Base-by-base conservation (phyloP, 1,284 basidiomycete species). In the Malassezia obtusa region DNA sequence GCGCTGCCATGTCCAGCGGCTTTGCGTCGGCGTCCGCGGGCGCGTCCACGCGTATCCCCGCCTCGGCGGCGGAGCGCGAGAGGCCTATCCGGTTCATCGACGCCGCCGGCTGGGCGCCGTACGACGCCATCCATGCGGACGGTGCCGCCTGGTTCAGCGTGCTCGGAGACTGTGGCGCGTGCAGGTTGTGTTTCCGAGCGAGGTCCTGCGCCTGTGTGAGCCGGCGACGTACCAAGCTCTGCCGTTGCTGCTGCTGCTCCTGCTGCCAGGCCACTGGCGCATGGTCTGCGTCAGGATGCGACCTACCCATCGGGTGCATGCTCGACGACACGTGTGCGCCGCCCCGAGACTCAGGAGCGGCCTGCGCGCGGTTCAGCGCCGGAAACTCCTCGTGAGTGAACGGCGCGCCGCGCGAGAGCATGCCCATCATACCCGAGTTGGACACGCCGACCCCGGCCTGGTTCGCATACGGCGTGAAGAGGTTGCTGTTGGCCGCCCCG, bases 351-450 rank as follows among this genome's bases (percentile, higher is more conserved):
- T 9, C 17, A 22, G 14, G 22, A 12, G 21, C 32, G 21, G 38
- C 24, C n/a, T 54, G 52, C 15, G 39, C 43, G 30, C 60, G 65
- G 45, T 64, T 65, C 35, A 72, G 49, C 12, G 69, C 65, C n/a
- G 68, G 68, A 32, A 71, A 72, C 52, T 72, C 69, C 47, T 71
- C 69, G 44, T 62, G 64, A 30, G 58, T 59, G 58, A 67, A 67
- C 26, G 63, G 55, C 10, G 61, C 54, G 36, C 39, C 45, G 14
- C 49, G 53, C 25, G 53, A 50, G 7, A 56, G 17, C 43, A 56
- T 50, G 15, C 33, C 22, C 36, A 49, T 39, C 45, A 47, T 30
- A 10, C 37, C 37, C n/a, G 52, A 49, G 31, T 41, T 50, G 17
- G 41, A 39, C 7, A 45, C 41, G 7, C 51, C 60, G 0, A 61